Base-by-base conservation (phyloP, 768 basidiomycete species). In the Phanerochaete sordida region DNA sequence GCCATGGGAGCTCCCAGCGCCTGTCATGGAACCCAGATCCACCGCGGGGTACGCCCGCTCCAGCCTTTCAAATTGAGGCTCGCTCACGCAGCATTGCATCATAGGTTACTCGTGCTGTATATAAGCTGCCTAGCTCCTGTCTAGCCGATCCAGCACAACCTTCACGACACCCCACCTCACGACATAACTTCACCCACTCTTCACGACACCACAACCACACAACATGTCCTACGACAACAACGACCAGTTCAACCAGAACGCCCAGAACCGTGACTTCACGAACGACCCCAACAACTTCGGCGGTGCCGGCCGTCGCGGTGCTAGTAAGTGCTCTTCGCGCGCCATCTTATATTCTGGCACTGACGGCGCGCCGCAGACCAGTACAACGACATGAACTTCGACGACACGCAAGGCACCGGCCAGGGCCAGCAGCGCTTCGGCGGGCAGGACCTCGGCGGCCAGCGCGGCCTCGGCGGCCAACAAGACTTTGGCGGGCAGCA, bases 251-350 rank as follows among this genome's bases (percentile, higher is more conserved):
- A 59, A 16, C 35, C 33, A 37, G 51, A 52, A 52, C 51, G 13
- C 26, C 15, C n/a, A 35, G 13, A 26, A 52, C 12, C 28, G 51
- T 5, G 27, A 43, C 57, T 26, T 37, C 19, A 45, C 49, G 21
- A 59, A 64, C n/a, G 61, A 62, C 61, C 49, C 61, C 31, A 62
- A 58, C 48, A 61, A 33, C 54, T 57, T 61, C 27, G 56, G 61
- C 56, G 26, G 21, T 31, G 51, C 11, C 24, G 23, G 47, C 6
- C 24, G 47, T 26, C 24, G 55, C 47, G 47, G 27, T 28, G 48
- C 31, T 27, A 47, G 55, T 56, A 23, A 37, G 54, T 57, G 2
- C 28, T 5, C 54, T 12, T 33, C 52, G 24, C 4, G 11, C 11
- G 12, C 24, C 23, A n/a, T 27, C 16, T 35, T 37, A 31, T 12